Percentiles rank a stretch among this genome's conserved stretches.
phyloP scores from a whole-genome alignment of 495 filamentous ascomycete genomes.

The Neurospora sp. region DNA sequence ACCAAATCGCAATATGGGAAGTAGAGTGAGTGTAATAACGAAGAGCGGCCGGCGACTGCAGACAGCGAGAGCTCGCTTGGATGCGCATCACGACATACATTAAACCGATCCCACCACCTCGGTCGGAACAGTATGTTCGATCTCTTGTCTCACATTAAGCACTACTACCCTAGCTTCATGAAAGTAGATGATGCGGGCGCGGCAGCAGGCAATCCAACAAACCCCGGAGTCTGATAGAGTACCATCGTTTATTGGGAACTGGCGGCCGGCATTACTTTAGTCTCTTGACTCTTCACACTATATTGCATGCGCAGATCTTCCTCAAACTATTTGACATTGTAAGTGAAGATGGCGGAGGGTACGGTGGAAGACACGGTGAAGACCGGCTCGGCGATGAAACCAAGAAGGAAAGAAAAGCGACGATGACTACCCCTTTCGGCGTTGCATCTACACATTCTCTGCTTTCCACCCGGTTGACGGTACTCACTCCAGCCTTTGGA shows the following conservation, averaged over 20 bases:
- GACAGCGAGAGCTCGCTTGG: not conserved
- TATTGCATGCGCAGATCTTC: not conserved
- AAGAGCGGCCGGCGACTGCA: not conserved
- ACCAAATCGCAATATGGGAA: not conserved
- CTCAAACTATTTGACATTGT: not conserved
- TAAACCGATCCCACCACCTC: not conserved
- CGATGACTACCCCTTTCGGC: not conserved
- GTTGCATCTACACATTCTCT: not conserved
- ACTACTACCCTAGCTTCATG: not conserved
- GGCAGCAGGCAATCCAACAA: not conserved
- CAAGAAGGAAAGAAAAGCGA: not conserved
- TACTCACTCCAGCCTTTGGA: not conserved
- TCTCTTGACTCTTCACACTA: not conserved
- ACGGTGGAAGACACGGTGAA: not conserved
- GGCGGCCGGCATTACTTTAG: not conserved
- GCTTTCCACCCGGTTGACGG: not conserved
- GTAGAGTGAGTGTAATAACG: not conserved
- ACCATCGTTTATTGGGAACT: not conserved
- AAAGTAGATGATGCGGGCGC: not conserved
- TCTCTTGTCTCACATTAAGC: not conserved
- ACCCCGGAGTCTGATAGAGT: not conserved
- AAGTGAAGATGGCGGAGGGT: not conserved
- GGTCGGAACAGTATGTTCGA: not conserved
- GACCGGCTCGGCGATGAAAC: not conserved
- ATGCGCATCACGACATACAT: not conserved